Evolutionary conservation across 768 basidiomycete species (phyloP).

Genomic region (Scleroderma bovista): DNA sequence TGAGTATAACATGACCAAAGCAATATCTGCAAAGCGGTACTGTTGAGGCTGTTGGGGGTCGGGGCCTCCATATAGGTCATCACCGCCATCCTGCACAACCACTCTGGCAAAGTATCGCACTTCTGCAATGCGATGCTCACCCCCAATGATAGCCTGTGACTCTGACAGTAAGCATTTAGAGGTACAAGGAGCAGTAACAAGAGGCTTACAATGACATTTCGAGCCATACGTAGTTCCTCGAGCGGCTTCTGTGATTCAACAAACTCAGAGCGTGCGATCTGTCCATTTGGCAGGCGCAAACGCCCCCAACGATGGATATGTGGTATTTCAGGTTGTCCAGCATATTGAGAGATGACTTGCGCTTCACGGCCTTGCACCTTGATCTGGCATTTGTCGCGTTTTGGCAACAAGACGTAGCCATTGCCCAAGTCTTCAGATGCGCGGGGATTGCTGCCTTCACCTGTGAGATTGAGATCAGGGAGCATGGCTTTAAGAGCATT

Average conservation of each 20-base stretch:
- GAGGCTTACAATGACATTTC: background rate
- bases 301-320: background rate
- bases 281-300: background rate
- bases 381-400: background rate
- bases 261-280: background rate
- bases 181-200: too few relatives aligned
- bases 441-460: background rate
- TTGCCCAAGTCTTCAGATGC: background rate
- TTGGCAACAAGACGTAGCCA: background rate
- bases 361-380: background rate
- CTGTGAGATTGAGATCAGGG: slow-evolving; percentile 5
- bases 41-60: background rate
- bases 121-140: background rate
- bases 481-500: slow-evolving; percentile 13
- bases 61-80: background rate
- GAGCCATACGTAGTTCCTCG: background rate
- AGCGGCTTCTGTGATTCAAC: background rate
- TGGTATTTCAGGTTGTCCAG: background rate
- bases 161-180: background rate
- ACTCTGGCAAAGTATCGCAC: background rate
- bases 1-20: slow-evolving; percentile 18
- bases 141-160: background rate
- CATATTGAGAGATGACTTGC: background rate
- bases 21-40: slow-evolving; percentile 11
- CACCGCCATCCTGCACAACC: background rate